Conservation (phyloP, 2,329 filamentous ascomycete species). For the Cladobotryum mycophilum region DNA sequence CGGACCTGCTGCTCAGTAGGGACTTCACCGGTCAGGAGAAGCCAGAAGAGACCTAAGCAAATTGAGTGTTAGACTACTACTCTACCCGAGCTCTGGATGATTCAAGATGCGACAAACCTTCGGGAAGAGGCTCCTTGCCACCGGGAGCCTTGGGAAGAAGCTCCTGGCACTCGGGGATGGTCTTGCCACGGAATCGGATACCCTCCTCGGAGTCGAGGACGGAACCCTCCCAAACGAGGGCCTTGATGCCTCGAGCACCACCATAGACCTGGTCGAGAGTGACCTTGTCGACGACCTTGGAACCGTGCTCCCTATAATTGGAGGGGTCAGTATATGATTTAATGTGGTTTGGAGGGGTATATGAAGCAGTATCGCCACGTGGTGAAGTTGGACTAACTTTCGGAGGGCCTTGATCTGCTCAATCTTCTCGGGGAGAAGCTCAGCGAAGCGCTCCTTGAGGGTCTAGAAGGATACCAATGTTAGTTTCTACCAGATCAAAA, state of each 20-base stretch:
- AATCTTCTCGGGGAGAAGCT: constrained; percentile 90
- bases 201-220: constrained; percentile 98
- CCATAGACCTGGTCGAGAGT: constrained; percentile 99
- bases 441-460: constrained; percentile 96
- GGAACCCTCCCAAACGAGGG: constrained; percentile 96
- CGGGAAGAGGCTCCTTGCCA: constrained; percentile 92
- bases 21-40: constrained; percentile 95
- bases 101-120: constrained; percentile 50
- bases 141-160: constrained; percentile 94
- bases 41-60: constrained; percentile 89
- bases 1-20: constrained; percentile 97
- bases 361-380: constrained; percentile 2
- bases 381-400: constrained; percentile 57
- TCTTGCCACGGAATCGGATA: constrained; percentile 98
- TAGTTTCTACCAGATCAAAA: constrained; percentile 5
- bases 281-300: constrained; percentile 93
- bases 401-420: constrained; percentile 98
- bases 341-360: constrained; percentile 5
- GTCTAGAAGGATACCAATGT: constrained; percentile 49
- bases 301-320: constrained; percentile 74
- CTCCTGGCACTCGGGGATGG: constrained; percentile 97
- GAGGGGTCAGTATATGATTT: constrained; percentile 15
- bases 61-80: background rate
- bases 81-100: background rate
- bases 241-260: constrained; percentile 98